phyloP scores from a whole-genome alignment of 192 early-diverging fungal species.

The Phycomyces blakesleeanus region DNA sequence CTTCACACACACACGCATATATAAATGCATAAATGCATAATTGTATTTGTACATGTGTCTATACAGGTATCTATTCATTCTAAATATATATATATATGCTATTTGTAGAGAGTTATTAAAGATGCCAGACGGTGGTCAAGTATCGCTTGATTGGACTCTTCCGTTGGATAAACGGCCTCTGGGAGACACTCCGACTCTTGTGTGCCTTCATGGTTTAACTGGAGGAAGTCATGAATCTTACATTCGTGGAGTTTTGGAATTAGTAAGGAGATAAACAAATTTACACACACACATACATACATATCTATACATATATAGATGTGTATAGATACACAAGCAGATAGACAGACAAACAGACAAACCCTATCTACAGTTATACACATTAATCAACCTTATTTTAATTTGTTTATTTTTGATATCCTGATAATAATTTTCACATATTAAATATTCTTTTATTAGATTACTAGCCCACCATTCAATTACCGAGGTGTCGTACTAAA shows the following conservation, averaged over 20 bases:
- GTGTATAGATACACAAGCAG: background rate
- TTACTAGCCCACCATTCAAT: slow-evolving; percentile 49
- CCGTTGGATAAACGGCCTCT: slow-evolving; percentile 47
- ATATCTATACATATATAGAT: background rate
- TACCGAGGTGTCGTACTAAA: slow-evolving; percentile 85
- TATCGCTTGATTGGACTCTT: slow-evolving; percentile 88
- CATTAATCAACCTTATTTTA: no score
- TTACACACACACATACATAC: background rate
- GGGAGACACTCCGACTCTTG: slow-evolving; percentile 66
- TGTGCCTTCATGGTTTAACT: slow-evolving; percentile 88
- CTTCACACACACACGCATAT: no score
- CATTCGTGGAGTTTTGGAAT: slow-evolving; percentile 66
- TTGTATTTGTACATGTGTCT: no score
- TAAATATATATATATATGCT: slow-evolving; percentile 12
- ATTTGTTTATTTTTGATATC: no score
- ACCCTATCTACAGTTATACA: no score
- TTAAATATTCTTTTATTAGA: no score
- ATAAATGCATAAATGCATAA: no score
- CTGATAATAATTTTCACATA: no score
- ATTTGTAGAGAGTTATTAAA: slow-evolving; percentile 42
- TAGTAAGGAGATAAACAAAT: slow-evolving; percentile 32
- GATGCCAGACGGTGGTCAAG: slow-evolving; percentile 80
- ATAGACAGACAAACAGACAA: no score
- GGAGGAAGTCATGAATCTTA: slow-evolving; percentile 93
- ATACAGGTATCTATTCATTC: background rate